Conservation (phyloP, 2,329 filamentous ascomycete species). For the Shiraia sp. region DNA sequence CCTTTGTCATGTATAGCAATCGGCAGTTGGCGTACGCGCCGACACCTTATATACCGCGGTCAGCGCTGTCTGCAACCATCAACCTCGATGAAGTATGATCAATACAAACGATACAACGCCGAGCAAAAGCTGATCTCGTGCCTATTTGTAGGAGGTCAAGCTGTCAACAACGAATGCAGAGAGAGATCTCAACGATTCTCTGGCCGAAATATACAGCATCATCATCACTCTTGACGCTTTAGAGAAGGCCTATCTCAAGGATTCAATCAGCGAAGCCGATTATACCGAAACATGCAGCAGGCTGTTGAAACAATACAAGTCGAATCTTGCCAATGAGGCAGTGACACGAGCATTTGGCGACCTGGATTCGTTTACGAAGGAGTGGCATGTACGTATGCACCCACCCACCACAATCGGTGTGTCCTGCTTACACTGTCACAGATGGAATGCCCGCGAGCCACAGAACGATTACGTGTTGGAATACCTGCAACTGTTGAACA, state of each 20-base stretch:
- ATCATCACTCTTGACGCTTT: conserved; percentile 93
- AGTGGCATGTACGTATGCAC: conserved; percentile 78
- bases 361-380: conserved; percentile 85
- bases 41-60: conserved; percentile 86
- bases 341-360: conserved; percentile 89
- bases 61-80: conserved; percentile 81
- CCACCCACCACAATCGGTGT: neutral
- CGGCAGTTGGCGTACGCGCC: conserved; percentile 78
- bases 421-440: conserved; percentile 45
- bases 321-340: conserved; percentile 84
- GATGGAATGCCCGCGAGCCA: conserved; percentile 93
- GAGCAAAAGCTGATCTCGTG: conserved; percentile 20
- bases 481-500: conserved; percentile 81
- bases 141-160: conserved; percentile 76
- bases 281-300: conserved; percentile 97
- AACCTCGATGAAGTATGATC: conserved; percentile 81
- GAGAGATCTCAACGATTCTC: conserved; percentile 90
- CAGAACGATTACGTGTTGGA: conserved; percentile 87
- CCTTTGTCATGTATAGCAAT: conserved; percentile 50
- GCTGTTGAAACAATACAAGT: conserved; percentile 94
- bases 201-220: conserved; percentile 97
- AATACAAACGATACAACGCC: neutral
- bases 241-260: conserved; percentile 95
- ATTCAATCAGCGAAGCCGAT: conserved; percentile 86
- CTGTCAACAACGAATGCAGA: conserved; percentile 84